These are phyloP conservation scores for Miscanthus lutarioriparius DNA, from an alignment of 176 grass and related monocot genomes.

Conservation along the genomic window DNA sequence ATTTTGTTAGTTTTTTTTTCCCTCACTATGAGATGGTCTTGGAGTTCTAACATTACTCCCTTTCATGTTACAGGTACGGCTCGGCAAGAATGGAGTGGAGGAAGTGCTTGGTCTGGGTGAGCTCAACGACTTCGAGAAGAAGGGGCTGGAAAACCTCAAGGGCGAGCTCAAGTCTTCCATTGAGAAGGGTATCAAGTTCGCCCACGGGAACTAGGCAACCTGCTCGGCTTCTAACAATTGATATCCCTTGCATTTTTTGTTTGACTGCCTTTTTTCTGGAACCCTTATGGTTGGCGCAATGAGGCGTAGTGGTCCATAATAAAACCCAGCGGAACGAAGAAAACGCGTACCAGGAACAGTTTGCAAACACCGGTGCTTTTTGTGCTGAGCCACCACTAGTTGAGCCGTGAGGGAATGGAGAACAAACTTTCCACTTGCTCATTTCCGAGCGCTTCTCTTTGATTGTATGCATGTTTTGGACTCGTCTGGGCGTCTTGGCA, in stretches of 20 bases:
- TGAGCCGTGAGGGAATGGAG: slow-evolving; percentile 5
- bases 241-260: slow-evolving; percentile 32
- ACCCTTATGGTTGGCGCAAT: not conserved
- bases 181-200: slow-evolving; percentile 84
- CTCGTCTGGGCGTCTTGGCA: not conserved
- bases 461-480: not conserved
- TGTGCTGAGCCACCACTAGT: not conserved
- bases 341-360: slow-evolving; percentile 27
- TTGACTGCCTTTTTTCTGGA: not conserved
- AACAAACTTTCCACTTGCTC: slow-evolving; percentile 2
- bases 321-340: slow-evolving; percentile 32
- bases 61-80: slow-evolving; percentile 56
- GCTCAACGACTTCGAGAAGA: slow-evolving; percentile 49
- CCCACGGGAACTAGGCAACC: slow-evolving; percentile 22
- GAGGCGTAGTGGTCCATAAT: slow-evolving; percentile 31
- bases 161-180: slow-evolving; percentile 85
- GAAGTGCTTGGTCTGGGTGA: slow-evolving; percentile 51
- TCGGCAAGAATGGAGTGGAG: slow-evolving; percentile 85
- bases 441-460: not conserved
- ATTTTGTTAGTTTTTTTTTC: not conserved
- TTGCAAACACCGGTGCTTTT: slow-evolving; percentile 1
- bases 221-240: slow-evolving; percentile 15
- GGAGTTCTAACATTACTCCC: not conserved
- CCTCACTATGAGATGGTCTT: not conserved
- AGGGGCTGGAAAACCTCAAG: slow-evolving; percentile 76